These are phyloP conservation scores for Leccinum variabile DNA, from an alignment of 1,284 basidiomycete genomes.

Conservation along the genomic window DNA sequence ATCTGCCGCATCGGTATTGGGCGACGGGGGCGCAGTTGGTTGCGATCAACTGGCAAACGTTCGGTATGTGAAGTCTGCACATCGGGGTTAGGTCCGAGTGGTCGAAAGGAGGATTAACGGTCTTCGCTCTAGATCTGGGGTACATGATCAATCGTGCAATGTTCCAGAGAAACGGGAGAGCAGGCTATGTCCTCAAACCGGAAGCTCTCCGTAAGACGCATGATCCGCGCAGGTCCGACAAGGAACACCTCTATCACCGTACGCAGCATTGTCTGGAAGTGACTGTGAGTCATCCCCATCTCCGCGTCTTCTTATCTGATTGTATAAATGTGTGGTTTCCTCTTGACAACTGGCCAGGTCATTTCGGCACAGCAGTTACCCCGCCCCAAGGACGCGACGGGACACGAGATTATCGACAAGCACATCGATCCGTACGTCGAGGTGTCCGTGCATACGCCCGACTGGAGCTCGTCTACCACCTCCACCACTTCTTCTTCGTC, in stretches of 20 bases:
- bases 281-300: constrained; percentile 42
- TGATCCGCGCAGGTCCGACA: constrained; percentile 53
- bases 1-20: constrained; percentile 90
- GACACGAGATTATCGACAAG: constrained; percentile 62
- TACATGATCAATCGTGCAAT: constrained; percentile 93
- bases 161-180: constrained; percentile 85
- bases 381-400: constrained; percentile 63
- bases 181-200: constrained; percentile 93
- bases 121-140: constrained; percentile 62
- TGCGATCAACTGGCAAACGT: constrained; percentile 97
- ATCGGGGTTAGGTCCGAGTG: background rate
- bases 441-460: constrained; percentile 74
- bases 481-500: constrained; percentile 1
- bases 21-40: constrained; percentile 90
- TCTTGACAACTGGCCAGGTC: constrained; percentile 44
- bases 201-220: constrained; percentile 68
- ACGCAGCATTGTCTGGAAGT: constrained; percentile 67
- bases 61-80: constrained; percentile 50
- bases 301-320: background rate
- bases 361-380: constrained; percentile 96
- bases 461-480: constrained; percentile 46
- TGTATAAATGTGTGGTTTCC: constrained; percentile 4
- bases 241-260: constrained; percentile 54
- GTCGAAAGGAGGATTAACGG: background rate
- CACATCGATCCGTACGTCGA: constrained; percentile 76